phyloP scores from a whole-genome alignment of 306 rosid species.

The Prunus persica region DNA sequence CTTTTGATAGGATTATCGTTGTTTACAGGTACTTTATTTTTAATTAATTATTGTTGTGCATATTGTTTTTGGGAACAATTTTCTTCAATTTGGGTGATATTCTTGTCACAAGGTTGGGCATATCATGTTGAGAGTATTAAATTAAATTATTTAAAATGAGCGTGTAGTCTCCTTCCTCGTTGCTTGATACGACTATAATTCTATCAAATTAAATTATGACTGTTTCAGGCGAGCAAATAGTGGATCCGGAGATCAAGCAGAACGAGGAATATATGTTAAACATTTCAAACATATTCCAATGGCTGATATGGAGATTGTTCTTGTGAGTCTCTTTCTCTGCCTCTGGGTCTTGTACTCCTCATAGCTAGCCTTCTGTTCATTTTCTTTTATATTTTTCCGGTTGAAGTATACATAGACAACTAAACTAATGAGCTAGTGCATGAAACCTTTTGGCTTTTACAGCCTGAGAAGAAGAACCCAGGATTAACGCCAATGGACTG shows the following conservation, averaged over 20 bases:
- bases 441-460: constrained; percentile 28
- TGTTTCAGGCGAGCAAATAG: constrained; percentile 56
- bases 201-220: constrained; percentile 1
- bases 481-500: constrained; percentile 99
- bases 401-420: background rate
- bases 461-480: constrained; percentile 98
- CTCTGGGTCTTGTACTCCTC: background rate
- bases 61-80: background rate
- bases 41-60: background rate
- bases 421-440: constrained; percentile 15
- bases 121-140: too few relatives aligned
- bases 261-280: constrained; percentile 81
- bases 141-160: too few relatives aligned
- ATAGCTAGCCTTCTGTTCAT: too few relatives aligned
- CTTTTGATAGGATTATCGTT: constrained; percentile 90
- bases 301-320: constrained; percentile 98
- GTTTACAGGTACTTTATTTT: constrained; percentile 66
- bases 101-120: too few relatives aligned
- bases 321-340: constrained; percentile 50
- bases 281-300: constrained; percentile 87
- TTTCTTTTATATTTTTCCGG: background rate
- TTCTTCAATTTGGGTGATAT: too few relatives aligned
- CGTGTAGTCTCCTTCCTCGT: too few relatives aligned
- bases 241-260: constrained; percentile 29
- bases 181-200: too few relatives aligned